Conservation (phyloP, 2,329 filamentous ascomycete species). For the Westerdykella aurantiaca region DNA sequence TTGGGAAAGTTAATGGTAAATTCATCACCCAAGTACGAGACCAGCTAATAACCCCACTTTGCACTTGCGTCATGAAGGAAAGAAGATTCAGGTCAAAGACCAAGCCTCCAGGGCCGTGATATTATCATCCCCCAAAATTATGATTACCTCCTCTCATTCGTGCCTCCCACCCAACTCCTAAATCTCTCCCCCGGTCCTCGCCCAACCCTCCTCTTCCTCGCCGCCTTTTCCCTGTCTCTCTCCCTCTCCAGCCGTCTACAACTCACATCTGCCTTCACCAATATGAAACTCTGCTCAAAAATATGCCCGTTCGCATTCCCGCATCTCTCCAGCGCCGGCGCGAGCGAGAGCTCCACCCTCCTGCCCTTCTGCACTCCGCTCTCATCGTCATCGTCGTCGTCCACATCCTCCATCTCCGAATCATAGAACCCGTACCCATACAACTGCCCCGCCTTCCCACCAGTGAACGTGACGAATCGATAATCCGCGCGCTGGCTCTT, state of each 20-base stretch:
- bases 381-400: constrained; percentile 10
- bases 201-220: constrained; percentile 3
- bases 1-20: not conserved
- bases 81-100: not conserved
- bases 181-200: too few relatives aligned
- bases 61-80: not conserved
- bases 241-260: constrained; percentile 29
- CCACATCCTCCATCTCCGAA: constrained; percentile 34
- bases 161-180: too few relatives aligned
- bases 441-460: constrained; percentile 26
- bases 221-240: constrained; percentile 11
- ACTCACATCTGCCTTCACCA: constrained; percentile 35
- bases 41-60: not conserved
- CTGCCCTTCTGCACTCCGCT: constrained; percentile 22
- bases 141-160: too few relatives aligned
- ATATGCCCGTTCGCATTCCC: constrained; percentile 36
- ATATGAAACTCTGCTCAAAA: constrained; percentile 34
- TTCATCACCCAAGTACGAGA: not conserved
- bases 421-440: constrained; percentile 35
- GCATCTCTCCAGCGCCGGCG: constrained; percentile 35
- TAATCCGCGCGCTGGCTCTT: constrained; percentile 34
- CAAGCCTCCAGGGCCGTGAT: too few relatives aligned
- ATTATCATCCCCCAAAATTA: too few relatives aligned
- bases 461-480: constrained; percentile 34
- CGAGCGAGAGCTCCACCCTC: constrained; percentile 30